Base-by-base conservation (phyloP, 78 protist genomes). In the Ministeria vibrans region DNA sequence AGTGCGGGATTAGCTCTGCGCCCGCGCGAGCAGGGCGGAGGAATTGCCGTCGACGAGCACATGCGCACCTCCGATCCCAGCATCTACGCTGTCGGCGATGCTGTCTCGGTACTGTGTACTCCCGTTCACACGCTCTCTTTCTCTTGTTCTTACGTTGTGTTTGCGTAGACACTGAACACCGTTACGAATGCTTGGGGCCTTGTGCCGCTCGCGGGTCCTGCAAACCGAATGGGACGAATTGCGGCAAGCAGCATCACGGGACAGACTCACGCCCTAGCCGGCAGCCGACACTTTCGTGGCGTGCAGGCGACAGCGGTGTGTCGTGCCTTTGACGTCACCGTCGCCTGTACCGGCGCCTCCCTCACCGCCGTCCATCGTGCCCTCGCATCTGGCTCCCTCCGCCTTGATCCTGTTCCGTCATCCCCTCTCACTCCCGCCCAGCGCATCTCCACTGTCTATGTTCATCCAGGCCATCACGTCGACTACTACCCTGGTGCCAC, bases 151-250 rank as follows among this genome's bases (percentile, higher is more conserved):
- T n/a, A n/a, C n/a, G n/a, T n/a, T n/a, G n/a, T n/a, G n/a, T n/a
- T n/a, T n/a, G n/a, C n/a, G n/a, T n/a, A 64, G 73, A 55, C 28
- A 2, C 2, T 32, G 49, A 4, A 75, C 42, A 1, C 2, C 25
- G 68, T 75, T 4, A 38, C 13, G 38, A 9, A 28, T 1, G 74
- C 5, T 20, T 9, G 28, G 36, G 42, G 36, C 75, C n/a, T 49
- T 51, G 25, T 83, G 20, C 41, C 82, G 32, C 64, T 88, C 38
- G 92, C 88, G 25, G 88, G 88, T 3, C 87, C 88, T 20, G 88
- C 92, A 6, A 79, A 77, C 78, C 62, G 86, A 0, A 74, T 71
- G 71, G 88, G 86, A 25, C 81, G 88, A 2, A 27, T 80, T 25
- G 84, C 64, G 32, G 92, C 85, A 2, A 46, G 77, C 75, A 46